These are phyloP conservation scores for Globisporangium carolinianum DNA, from an alignment of 352 stramenopile genomes.

Conservation along the genomic window DNA sequence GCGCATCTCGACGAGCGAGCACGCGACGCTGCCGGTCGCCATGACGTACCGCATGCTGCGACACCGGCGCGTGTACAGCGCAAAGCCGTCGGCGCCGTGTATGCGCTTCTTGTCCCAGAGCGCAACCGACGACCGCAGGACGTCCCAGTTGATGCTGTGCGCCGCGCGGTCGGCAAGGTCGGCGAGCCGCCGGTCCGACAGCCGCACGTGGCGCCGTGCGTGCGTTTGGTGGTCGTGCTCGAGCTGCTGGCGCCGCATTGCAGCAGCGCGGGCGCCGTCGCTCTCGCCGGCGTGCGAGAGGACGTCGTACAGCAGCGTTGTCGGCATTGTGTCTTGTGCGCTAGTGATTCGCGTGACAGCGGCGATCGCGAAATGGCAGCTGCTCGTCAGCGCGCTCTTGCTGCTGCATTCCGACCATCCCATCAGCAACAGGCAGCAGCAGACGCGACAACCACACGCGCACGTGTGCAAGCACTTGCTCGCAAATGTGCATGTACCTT, in stretches of 20 bases:
- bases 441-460: too few species aligned
- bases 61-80: slow-evolving; percentile 19
- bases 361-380: too few species aligned
- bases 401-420: too few species aligned
- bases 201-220: slow-evolving; percentile 32
- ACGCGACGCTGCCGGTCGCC: slow-evolving; percentile 24
- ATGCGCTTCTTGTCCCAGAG: slow-evolving; percentile 16
- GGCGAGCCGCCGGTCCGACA: slow-evolving; percentile 31
- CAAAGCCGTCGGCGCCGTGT: slow-evolving; percentile 4
- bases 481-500: too few species aligned
- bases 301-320: too few species aligned
- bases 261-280: background rate
- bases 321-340: too few species aligned
- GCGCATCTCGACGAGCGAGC: slow-evolving; percentile 33
- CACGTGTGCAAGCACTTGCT: too few species aligned
- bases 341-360: too few species aligned
- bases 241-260: background rate
- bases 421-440: too few species aligned
- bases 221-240: background rate
- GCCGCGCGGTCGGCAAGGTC: slow-evolving; percentile 25
- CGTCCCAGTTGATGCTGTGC: slow-evolving; percentile 21
- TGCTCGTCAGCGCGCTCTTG: too few species aligned
- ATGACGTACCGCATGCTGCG: slow-evolving; percentile 24
- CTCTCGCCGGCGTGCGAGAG: too few species aligned
- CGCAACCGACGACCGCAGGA: slow-evolving; percentile 15